These are phyloP conservation scores for Ophiostoma perfectum DNA, from an alignment of 2,329 filamentous ascomycete genomes.

Conservation along the genomic window DNA sequence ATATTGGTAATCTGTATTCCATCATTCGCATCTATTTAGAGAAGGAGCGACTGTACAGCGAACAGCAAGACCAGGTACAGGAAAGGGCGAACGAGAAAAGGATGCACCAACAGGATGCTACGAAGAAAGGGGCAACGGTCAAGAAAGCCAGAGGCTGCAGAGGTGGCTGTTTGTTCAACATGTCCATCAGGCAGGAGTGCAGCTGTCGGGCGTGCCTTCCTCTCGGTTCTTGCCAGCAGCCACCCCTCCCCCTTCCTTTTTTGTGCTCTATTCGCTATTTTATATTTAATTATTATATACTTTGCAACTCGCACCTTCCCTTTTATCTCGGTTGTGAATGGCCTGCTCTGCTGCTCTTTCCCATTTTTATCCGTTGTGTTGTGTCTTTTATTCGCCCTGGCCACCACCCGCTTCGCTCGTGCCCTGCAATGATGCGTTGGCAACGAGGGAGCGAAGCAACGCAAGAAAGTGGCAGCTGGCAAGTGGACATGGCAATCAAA, in stretches of 20 bases:
- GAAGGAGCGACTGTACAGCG: constrained; percentile 5
- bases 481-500: background rate
- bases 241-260: too few species aligned
- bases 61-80: background rate
- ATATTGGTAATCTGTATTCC: background rate
- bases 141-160: background rate
- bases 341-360: background rate
- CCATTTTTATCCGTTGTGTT: background rate
- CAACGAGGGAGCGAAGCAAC: constrained; percentile 20
- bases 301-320: too few species aligned
- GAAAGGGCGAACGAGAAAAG: background rate
- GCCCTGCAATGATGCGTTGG: constrained; percentile 26
- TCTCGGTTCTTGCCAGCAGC: too few species aligned
- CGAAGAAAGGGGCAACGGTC: background rate
- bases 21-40: background rate
- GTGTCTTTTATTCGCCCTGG: constrained; percentile 2
- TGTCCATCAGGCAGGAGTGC: constrained; percentile 45
- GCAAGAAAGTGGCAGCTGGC: constrained; percentile 2
- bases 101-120: background rate
- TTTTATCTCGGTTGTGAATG: background rate
- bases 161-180: background rate
- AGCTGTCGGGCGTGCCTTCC: constrained; percentile 40
- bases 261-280: too few species aligned
- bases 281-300: too few species aligned
- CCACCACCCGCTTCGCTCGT: constrained; percentile 20